Evolutionary conservation across 139 green algal species (phyloP).

Genomic region (Chlamydomonas incerta): DNA sequence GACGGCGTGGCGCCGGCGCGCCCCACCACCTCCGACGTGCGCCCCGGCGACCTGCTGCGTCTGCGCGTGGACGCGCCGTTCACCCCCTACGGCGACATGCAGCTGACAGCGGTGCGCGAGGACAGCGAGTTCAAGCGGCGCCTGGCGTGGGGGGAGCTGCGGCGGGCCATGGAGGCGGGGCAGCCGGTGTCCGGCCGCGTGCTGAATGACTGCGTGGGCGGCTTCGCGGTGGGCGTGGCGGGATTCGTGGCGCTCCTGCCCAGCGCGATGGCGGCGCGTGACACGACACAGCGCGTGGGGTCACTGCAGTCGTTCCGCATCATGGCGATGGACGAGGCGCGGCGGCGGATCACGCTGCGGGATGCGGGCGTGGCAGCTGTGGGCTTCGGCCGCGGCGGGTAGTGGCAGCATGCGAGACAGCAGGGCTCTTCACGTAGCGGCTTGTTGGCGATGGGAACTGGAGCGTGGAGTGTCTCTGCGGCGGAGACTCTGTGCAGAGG

Average conservation of each 20-base stretch:
- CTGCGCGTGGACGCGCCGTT: slow-evolving; percentile 42
- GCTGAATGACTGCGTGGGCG: slow-evolving; percentile 51
- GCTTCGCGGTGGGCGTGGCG: slow-evolving; percentile 56
- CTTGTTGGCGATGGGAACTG: no score
- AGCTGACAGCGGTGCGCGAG: slow-evolving; percentile 24
- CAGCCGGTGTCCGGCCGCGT: slow-evolving; percentile 43
- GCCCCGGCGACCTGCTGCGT: slow-evolving; percentile 29
- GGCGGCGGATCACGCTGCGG: slow-evolving; percentile 15
- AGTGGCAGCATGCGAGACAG: no score
- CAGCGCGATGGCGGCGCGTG: background rate
- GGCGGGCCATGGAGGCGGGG: slow-evolving; percentile 16
- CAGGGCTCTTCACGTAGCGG: no score
- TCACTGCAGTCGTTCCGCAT: slow-evolving; percentile 12
- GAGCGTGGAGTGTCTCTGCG: no score
- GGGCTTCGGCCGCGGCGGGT: background rate
- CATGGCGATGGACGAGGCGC: slow-evolving; percentile 5
- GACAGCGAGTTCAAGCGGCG: background rate
- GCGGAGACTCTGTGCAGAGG: no score
- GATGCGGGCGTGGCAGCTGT: background rate
- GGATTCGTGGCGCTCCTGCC: slow-evolving; percentile 59
- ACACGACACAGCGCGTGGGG: slow-evolving; percentile 5
- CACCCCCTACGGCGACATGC: slow-evolving; percentile 59
- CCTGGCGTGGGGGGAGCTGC: slow-evolving; percentile 46
- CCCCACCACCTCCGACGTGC: slow-evolving; percentile 2
- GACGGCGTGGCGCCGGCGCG: slow-evolving; percentile 5